Base-by-base conservation (phyloP, 23 red algal genomes). In the Gracilaria domingensis region DNA sequence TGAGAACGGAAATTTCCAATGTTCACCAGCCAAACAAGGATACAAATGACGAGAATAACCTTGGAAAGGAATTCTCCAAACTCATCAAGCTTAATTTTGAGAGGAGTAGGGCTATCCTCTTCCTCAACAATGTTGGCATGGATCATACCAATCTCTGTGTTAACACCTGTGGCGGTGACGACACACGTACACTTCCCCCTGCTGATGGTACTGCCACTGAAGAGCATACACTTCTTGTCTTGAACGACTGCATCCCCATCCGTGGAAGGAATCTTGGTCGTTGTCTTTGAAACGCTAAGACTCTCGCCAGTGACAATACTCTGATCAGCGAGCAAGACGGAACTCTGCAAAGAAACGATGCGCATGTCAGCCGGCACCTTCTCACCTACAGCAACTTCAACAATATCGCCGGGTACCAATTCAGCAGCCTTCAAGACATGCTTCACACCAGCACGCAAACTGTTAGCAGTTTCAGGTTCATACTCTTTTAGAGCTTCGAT, bases 181-280 rank as follows among this genome's bases (percentile, higher is more conserved):
- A 99, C 66, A 49, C 82, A 85, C 0, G 82, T 71, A 38, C 88
- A 93, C 34, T 92, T 94, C 25, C 97, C 97, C 23, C 97, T 57
- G 33, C 81, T 82, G 56, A 99, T 82, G 20, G 94, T 96, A n/a
- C 86, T 96, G 7, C 97, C 97, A 32, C 90, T 91, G 44, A 99
- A 99, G 17, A 99, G 77, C 73, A 99, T 96, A 49, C 93, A 95
- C n/a, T 51, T 83, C 86, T 99, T 99, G 48, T 99, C 97, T 83
- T 99, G 97, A 48, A 99, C 84, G n/a, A 98, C 90, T 44, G 87
- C 75, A n/a, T 82, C 61, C 7, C 57, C 76, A 45, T 66, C 80
- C 0, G 45, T 20, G 79, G 85, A 59, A 5, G 74, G 73, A 26
- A 90, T 81, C 62, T 89, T 75, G 38, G 88, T 77, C 16, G 90